Base-by-base conservation (phyloP, 768 basidiomycete species). In the Mycena floridula region DNA sequence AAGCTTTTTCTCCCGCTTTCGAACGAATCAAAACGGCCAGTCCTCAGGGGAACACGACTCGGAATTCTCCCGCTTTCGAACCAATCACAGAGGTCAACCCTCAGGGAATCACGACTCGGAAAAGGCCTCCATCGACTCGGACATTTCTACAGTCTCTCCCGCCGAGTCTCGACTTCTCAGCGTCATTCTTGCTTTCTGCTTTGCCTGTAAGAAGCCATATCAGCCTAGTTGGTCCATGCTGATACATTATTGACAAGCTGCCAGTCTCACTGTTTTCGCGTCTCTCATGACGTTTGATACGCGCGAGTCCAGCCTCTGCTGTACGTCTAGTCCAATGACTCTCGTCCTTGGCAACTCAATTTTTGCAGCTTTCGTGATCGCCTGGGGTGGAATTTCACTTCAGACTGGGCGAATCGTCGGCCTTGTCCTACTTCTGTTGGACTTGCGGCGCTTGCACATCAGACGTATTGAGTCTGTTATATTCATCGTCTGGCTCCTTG, bases 331-430 rank as follows among this genome's bases (percentile, higher is more conserved):
- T 7, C n/a, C n/a, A n/a, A n/a, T n/a, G 21, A 13, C 23, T 30
- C 42, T n/a, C 43, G 24, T 2, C 35, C 27, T 18, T 24, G 20
- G 24, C 21, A 40, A 21, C 22, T n/a, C 42, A 12, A 16, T 35
- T 37, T 30, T 4, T 49, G 3, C 44, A 74, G 73, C 69, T 6
- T 73, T 73, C 47, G 58, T 69, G 2, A 59, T 73, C 22, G 69
- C 71, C 3, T 73, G 67, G 72, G 63, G 67, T n/a, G 66, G 64
- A 20, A 65, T 73, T 56, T 58, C 70, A 3, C 55, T 61, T 3
- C 60, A 67, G 45, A 58, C 61, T 18, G 65, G 59, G 1, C 61
- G 66, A 8, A 57, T 73, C 15, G 52, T 69, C n/a, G 71, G 70
- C 2, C 52, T 73, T 2, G 41, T 67, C 9, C 61, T 66, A 22